Evolutionary conservation across 169 alveolate species (phyloP).

Genomic region (Cryptosporidium ryanae): DNA sequence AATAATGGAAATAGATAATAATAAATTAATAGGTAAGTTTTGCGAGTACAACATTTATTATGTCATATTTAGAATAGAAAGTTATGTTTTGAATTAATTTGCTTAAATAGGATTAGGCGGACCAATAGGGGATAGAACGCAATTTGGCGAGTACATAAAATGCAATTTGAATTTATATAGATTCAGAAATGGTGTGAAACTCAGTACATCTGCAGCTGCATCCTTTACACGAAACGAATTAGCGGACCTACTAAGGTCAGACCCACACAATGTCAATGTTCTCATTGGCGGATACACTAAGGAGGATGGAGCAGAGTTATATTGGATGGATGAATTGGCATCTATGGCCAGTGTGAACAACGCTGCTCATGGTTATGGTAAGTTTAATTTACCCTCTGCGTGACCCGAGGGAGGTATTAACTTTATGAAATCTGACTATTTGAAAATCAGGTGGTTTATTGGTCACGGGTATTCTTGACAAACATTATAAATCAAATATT

Average conservation of each 20-base stretch:
- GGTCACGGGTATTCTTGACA: conserved; percentile 89
- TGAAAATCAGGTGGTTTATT: conserved; percentile 80
- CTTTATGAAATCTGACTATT: conserved; percentile 56
- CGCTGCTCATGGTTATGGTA: conserved; percentile 94
- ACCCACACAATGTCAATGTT: conserved; percentile 88
- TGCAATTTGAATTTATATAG: conserved; percentile 84
- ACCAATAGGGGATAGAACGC: conserved; percentile 86
- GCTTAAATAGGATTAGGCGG: conserved; percentile 83
- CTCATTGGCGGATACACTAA: conserved; percentile 87
- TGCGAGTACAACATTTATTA: background rate
- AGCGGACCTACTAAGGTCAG: conserved; percentile 87
- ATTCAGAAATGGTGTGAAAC: conserved; percentile 82
- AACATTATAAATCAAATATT: conserved; percentile 85
- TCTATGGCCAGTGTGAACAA: conserved; percentile 84
- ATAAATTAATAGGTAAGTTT: conserved; percentile 80
- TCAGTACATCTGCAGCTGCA: conserved; percentile 86
- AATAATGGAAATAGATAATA: conserved; percentile 80
- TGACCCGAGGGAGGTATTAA: conserved; percentile 84
- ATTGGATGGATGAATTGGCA: conserved; percentile 92
- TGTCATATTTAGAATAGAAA: background rate
- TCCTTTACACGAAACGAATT: conserved; percentile 86
- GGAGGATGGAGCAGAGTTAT: conserved; percentile 90
- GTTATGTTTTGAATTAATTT: background rate
- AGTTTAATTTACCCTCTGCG: conserved; percentile 83
- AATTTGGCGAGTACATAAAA: conserved; percentile 86